Percentiles rank a stretch among this genome's conserved stretches.
phyloP scores from a whole-genome alignment of 345 rosid genomes.

The Moringa oleifera region DNA sequence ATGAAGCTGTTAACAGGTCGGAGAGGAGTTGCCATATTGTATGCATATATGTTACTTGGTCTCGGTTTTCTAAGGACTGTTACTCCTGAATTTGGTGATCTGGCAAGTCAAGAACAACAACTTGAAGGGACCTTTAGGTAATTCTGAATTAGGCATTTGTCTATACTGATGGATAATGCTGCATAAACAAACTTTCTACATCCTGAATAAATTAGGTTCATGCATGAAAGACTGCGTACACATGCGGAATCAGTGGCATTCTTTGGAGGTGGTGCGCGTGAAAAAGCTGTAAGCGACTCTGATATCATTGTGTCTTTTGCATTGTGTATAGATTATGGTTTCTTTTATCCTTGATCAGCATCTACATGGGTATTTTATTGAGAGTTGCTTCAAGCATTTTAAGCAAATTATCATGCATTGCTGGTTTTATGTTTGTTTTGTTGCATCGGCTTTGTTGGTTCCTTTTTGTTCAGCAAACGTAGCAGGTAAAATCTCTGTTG shows the following conservation, averaged over 20 bases:
- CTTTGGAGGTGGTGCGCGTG: conserved; percentile 99
- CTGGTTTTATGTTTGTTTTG: neutral
- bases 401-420: neutral
- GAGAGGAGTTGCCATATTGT: conserved; percentile 92
- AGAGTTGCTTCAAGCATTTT: neutral
- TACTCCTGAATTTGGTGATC: conserved; percentile 93
- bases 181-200: conserved; percentile 12
- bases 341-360: neutral
- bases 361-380: neutral
- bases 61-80: conserved; percentile 84
- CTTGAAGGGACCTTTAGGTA: conserved; percentile 97
- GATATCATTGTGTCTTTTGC: too few relatives aligned
- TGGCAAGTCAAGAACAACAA: conserved; percentile 77
- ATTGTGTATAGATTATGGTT: neutral
- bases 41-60: conserved; percentile 92
- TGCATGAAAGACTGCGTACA: conserved; percentile 94
- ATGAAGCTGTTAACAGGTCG: conserved; percentile 93
- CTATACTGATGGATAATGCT: conserved; percentile 14
- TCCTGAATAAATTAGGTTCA: conserved; percentile 55
- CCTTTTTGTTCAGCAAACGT: neutral
- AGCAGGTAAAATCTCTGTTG: neutral
- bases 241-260: conserved; percentile 99
- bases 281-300: conserved; percentile 74
- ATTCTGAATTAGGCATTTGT: conserved; percentile 8
- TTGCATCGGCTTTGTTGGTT: neutral